phyloP scores from a whole-genome alignment of 1,139 yeast species.

The Groenewaldozyma sp. region DNA sequence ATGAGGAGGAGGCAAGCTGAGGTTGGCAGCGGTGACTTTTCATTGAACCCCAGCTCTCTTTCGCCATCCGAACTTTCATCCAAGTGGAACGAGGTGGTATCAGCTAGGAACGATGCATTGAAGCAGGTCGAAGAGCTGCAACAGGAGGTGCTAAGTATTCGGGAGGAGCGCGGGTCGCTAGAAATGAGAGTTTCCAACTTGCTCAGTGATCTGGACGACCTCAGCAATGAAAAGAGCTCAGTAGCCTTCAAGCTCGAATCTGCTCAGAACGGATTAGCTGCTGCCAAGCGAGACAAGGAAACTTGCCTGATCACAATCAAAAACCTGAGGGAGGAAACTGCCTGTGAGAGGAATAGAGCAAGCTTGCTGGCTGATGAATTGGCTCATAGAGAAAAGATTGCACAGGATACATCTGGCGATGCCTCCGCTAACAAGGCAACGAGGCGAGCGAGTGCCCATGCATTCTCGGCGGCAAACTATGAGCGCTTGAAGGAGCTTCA shows the following conservation, averaged over 20 bases:
- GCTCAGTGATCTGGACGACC: background rate
- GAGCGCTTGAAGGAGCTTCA: background rate
- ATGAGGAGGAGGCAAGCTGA: background rate
- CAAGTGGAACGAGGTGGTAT: background rate
- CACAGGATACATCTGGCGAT: background rate
- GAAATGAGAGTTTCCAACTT: background rate
- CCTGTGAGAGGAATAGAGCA: background rate
- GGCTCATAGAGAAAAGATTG: slow-evolving; percentile 9
- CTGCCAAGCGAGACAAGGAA: background rate
- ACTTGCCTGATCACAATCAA: background rate
- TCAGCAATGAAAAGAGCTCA: background rate
- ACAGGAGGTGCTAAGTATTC: background rate
- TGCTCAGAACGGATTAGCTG: background rate
- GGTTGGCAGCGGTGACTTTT: background rate
- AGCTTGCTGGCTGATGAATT: slow-evolving; percentile 7
- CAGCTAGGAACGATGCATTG: background rate
- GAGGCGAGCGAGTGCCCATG: background rate
- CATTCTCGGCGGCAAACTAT: background rate
- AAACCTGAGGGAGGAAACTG: background rate
- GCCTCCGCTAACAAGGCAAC: background rate
- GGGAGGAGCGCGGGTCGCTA: background rate
- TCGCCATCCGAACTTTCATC: background rate
- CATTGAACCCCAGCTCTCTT: background rate
- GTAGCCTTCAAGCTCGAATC: background rate
- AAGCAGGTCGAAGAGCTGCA: background rate